Conservation (phyloP, 192 early-diverging fungal species). For the Linnemannia exigua region DNA sequence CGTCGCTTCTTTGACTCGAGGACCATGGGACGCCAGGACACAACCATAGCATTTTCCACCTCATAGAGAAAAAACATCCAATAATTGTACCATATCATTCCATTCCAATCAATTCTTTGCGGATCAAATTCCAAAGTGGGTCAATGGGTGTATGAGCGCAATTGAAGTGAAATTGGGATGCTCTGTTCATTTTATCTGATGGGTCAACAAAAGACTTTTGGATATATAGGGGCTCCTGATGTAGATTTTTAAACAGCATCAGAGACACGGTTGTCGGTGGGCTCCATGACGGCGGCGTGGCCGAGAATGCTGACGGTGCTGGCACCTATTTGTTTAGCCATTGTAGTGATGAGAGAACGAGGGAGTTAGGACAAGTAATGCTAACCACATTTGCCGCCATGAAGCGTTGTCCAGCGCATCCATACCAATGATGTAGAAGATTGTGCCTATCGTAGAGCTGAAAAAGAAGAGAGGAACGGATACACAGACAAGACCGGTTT, state of each 20-base stretch:
- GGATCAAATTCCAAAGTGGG: not conserved
- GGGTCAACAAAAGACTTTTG: not conserved
- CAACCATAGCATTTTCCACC: not conserved
- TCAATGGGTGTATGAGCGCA: not conserved
- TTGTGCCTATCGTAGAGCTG: constrained; percentile 65
- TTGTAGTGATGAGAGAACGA: not conserved
- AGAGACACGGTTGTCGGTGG: constrained; percentile 60
- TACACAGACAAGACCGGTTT: constrained; percentile 54
- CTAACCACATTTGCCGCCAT: too few relatives aligned
- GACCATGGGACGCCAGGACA: not conserved
- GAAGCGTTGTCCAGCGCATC: not conserved
- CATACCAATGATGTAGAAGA: constrained; percentile 74
- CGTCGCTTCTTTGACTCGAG: not conserved
- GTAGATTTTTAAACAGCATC: constrained; percentile 21
- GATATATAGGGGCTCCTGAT: not conserved
- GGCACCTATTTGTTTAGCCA: constrained; percentile 57
- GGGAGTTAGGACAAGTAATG: not conserved
- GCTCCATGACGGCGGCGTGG: constrained; percentile 68
- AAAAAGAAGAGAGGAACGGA: constrained; percentile 68
- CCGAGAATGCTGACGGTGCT: constrained; percentile 67
- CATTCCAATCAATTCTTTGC: not conserved
- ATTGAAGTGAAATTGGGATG: not conserved
- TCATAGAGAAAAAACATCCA: constrained; percentile 9
- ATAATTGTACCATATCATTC: constrained; percentile 9
- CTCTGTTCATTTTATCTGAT: not conserved